Conservation (phyloP, 2,329 filamentous ascomycete genomes). For the Xylariaceae sp. region DNA sequence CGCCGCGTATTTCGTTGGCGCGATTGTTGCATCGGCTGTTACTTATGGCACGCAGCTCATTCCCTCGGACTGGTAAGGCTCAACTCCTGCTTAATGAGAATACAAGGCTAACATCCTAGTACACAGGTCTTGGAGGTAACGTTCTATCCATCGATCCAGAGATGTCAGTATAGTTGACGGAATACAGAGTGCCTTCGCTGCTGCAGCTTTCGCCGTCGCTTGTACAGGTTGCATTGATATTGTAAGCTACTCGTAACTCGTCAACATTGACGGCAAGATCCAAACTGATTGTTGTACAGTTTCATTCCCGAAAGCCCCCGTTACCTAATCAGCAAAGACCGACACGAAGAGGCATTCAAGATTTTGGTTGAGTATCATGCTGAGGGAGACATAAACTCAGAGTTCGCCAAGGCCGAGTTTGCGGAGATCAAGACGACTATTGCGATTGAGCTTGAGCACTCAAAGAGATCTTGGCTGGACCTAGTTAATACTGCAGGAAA, state of each 20-base stretch:
- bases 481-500: constrained; percentile 48
- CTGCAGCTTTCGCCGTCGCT: constrained; percentile 41
- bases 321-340: constrained; percentile 29
- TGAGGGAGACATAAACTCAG: constrained; percentile 42
- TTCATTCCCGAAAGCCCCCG: constrained; percentile 30
- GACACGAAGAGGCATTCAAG: constrained; percentile 28
- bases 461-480: constrained; percentile 51
- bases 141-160: not conserved
- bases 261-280: too few species aligned
- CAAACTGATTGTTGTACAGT: constrained; percentile 16
- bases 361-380: constrained; percentile 38
- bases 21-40: constrained; percentile 46
- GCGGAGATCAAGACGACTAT: constrained; percentile 52
- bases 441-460: constrained; percentile 39
- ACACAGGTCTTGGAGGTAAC: constrained; percentile 32
- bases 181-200: constrained; percentile 39
- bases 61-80: constrained; percentile 26
- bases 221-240: constrained; percentile 37
- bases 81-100: not conserved
- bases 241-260: constrained; percentile 23
- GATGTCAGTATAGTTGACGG: constrained; percentile 17
- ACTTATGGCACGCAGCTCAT: constrained; percentile 41
- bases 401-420: constrained; percentile 47
- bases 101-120: constrained; percentile 9
- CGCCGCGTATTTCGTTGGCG: constrained; percentile 53